Base-by-base conservation (phyloP, 805 yeast genomes). In the Wickerhamiella brachini region DNA sequence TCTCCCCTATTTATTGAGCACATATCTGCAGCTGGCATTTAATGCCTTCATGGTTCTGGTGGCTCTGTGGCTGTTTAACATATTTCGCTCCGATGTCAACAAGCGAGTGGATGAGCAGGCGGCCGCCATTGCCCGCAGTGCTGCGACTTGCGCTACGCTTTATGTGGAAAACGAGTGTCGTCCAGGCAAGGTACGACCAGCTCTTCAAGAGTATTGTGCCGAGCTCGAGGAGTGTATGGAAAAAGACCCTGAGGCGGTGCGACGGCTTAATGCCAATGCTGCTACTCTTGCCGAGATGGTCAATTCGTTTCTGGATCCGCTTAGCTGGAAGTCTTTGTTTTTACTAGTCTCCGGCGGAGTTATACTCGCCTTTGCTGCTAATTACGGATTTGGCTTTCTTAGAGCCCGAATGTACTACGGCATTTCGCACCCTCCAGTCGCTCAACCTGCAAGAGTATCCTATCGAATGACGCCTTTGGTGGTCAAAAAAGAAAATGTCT, bases 151-250 rank as follows among this genome's bases (percentile, higher is more conserved):
- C 63, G 69, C 80, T 4, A 68, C 81, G 24, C 80, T 83, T 53
- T 93, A 81, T 63, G 62, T 74, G 20, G 65, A 77, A 26, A 89
- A 90, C 64, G 74, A 79, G 53, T 90, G 98, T 64, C 56, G 59
- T 15, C 62, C 66, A 1, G 72, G 76, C 7, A 73, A 75, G 1
- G 66, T 87, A 15, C 85, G 80, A 0, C 95, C 95, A 0, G 86
- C 85, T 0, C 65, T 88, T n/a, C 86, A 80, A 52, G 65, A 67
- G 1, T 67, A 76, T 18, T 90, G 98, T 63, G 67, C 74, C 21
- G 74, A 71, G 29, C 84, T 93, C 84, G 82, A 77, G 57, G 75
- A 72, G 51, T 90, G 97, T 64, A 86, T 86, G 88, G 78, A 80
- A 56, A 66, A 77, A 45, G 89, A 86, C 56, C 88, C 95, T 5